These are phyloP conservation scores for Neurospora sp. DNA, from an alignment of 495 filamentous ascomycete genomes.

Conservation along the genomic window DNA sequence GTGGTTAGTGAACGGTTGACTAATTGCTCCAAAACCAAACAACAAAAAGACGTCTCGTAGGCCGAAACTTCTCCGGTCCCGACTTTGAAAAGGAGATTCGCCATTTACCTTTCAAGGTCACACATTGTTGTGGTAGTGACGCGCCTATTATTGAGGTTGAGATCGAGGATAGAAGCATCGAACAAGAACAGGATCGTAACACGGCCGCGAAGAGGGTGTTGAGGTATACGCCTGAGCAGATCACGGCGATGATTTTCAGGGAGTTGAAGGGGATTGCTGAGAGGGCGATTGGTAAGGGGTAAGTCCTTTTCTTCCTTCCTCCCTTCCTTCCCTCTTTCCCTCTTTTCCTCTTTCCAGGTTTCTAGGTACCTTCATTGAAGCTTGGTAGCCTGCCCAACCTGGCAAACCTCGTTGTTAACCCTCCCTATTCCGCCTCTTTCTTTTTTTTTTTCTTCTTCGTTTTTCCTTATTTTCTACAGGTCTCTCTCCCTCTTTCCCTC, in stretches of 20 bases:
- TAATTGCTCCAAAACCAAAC: not conserved
- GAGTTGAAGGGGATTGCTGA: conserved; percentile 97
- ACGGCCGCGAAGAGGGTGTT: conserved; percentile 12
- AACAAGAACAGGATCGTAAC: conserved; percentile 16
- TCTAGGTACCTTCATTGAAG: too few species aligned
- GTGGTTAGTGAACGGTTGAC: conserved; percentile 38
- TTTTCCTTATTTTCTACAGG: too few species aligned
- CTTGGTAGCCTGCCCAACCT: too few species aligned
- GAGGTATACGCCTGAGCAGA: conserved; percentile 71
- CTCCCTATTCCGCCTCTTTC: not conserved
- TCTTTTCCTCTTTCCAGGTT: not conserved
- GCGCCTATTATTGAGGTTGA: conserved; percentile 71
- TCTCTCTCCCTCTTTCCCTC: not conserved
- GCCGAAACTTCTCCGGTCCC: conserved; percentile 72
- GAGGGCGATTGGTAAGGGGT: conserved; percentile 70
- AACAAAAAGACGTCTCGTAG: conserved; percentile 62
- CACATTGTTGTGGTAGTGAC: conserved; percentile 25
- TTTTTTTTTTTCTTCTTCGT: not conserved
- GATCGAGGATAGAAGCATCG: conserved; percentile 41
- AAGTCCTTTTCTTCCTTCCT: not conserved
- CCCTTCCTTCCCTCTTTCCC: not conserved
- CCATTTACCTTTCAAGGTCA: conserved; percentile 77
- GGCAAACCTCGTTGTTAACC: too few species aligned
- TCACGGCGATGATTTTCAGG: conserved; percentile 73
- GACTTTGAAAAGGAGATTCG: conserved; percentile 71